These are phyloP conservation scores for Fusarium devonianum DNA, from an alignment of 2,329 filamentous ascomycete species.

Conservation along the genomic window DNA sequence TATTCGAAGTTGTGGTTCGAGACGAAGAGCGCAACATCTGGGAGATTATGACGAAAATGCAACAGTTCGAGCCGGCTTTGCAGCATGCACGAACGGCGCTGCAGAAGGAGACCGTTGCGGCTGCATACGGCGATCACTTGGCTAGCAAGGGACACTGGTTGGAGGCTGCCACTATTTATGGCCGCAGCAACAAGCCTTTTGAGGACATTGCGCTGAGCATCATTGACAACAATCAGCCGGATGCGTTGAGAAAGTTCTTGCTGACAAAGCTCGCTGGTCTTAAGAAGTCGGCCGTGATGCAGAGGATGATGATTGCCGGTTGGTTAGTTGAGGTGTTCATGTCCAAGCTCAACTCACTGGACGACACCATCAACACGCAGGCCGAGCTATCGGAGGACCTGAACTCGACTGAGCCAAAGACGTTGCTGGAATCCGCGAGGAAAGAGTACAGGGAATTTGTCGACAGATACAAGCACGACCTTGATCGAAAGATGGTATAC, in stretches of 20 bases:
- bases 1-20: slow-evolving; percentile 90
- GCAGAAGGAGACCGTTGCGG: slow-evolving; percentile 91
- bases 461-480: slow-evolving; percentile 80
- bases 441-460: slow-evolving; percentile 90
- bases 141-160: slow-evolving; percentile 80
- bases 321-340: slow-evolving; percentile 98
- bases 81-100: slow-evolving; percentile 80
- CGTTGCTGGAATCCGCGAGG: slow-evolving; percentile 73
- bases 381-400: slow-evolving; percentile 78
- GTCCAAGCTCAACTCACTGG: slow-evolving; percentile 92
- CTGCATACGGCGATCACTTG: slow-evolving; percentile 88
- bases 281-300: slow-evolving; percentile 87
- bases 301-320: slow-evolving; percentile 91
- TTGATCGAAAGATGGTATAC: slow-evolving; percentile 92
- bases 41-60: slow-evolving; percentile 87
- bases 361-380: slow-evolving; percentile 91
- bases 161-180: slow-evolving; percentile 90
- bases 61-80: slow-evolving; percentile 88
- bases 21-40: slow-evolving; percentile 94
- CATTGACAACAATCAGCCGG: slow-evolving; percentile 88
- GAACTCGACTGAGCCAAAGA: slow-evolving; percentile 73
- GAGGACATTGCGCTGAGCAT: slow-evolving; percentile 93
- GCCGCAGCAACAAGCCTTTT: slow-evolving; percentile 94
- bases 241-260: slow-evolving; percentile 90
- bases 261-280: slow-evolving; percentile 81